phyloP scores from a whole-genome alignment of 305 asterid genomes.

The Fraxinus latifolia region DNA sequence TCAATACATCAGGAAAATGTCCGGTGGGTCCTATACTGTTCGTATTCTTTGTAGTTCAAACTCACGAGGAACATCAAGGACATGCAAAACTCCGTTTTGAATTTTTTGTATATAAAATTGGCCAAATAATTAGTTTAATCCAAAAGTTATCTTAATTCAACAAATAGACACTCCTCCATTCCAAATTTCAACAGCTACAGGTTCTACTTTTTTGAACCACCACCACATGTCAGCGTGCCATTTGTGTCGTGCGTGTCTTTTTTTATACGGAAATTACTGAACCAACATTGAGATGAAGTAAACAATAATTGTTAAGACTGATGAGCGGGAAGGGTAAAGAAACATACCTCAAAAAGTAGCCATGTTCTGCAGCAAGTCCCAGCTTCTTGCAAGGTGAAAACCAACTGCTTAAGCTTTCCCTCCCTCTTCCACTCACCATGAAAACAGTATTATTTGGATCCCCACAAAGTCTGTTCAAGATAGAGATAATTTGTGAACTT shows the following conservation, averaged over 20 bases:
- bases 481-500: slow-evolving; percentile 60
- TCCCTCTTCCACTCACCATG: slow-evolving; percentile 94
- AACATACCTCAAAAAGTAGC: slow-evolving; percentile 77
- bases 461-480: slow-evolving; percentile 61
- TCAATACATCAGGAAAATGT: background rate
- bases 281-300: background rate
- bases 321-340: slow-evolving; percentile 18
- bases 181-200: background rate
- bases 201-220: background rate
- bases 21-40: background rate
- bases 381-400: slow-evolving; percentile 74
- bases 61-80: background rate
- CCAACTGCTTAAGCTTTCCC: slow-evolving; percentile 77
- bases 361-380: slow-evolving; percentile 97
- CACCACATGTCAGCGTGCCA: background rate
- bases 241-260: background rate
- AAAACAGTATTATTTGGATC: slow-evolving; percentile 66
- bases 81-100: background rate
- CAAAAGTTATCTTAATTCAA: background rate
- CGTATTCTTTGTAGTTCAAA: background rate
- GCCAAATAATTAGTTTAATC: background rate
- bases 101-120: background rate
- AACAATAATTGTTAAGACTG: slow-evolving; percentile 4
- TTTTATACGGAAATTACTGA: background rate
- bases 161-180: background rate